Evolutionary conservation across 306 rosid genomes (phyloP).

Genomic region (Vigna trinervia): DNA sequence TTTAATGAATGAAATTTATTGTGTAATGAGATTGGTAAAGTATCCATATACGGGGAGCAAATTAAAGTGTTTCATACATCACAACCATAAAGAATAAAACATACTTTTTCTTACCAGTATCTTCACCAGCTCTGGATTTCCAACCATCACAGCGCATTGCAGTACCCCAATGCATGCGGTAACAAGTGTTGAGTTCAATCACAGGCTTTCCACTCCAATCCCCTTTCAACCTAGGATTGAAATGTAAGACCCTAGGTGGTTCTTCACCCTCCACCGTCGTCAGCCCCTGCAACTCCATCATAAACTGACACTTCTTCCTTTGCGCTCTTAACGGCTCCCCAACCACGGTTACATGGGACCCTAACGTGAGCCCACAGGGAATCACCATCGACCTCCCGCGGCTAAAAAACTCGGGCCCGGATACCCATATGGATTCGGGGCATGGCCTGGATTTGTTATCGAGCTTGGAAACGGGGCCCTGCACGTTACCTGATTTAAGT

Average conservation of each 20-base stretch:
- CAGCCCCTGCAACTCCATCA: conserved; percentile 90
- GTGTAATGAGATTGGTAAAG: no score
- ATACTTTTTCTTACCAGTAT: conserved; percentile 63
- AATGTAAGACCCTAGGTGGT: conserved; percentile 88
- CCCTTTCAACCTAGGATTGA: conserved; percentile 88
- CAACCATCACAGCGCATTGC: conserved; percentile 89
- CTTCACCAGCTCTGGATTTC: conserved; percentile 90
- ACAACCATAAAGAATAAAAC: not conserved
- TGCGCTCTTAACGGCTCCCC: conserved; percentile 67
- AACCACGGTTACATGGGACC: conserved; percentile 81
- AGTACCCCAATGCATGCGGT: conserved; percentile 95
- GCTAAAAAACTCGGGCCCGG: conserved; percentile 62
- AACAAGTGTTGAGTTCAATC: conserved; percentile 89
- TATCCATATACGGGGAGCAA: not conserved
- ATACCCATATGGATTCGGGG: conserved; percentile 60
- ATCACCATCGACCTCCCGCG: conserved; percentile 61
- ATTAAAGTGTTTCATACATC: not conserved
- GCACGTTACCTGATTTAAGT: conserved; percentile 54
- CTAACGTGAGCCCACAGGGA: conserved; percentile 93
- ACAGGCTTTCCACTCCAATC: conserved; percentile 96
- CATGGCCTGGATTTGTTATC: conserved; percentile 59
- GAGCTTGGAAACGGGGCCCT: not conserved
- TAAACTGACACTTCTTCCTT: conserved; percentile 64
- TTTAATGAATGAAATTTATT: no score
- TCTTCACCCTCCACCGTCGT: conserved; percentile 86